Percentiles rank a stretch among this genome's conserved stretches.
Conservation (phyloP, 78 protist species). For the Capsaspora owczarzaki region DNA sequence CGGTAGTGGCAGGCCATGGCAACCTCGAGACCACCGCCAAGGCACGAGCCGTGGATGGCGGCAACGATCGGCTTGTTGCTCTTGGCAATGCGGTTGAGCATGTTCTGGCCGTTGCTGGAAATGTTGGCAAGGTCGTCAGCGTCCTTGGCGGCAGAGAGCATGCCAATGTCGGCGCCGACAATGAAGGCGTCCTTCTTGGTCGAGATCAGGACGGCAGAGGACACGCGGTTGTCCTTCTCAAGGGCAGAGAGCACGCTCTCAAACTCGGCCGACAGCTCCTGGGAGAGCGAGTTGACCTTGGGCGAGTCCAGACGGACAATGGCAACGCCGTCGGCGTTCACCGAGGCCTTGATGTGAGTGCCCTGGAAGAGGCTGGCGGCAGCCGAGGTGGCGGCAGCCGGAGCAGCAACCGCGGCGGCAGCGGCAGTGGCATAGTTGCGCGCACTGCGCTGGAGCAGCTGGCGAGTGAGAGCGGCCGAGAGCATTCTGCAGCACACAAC, state of each 20-base stretch:
- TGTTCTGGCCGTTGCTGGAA: neutral
- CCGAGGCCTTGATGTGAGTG: no score
- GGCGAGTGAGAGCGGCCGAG: no score
- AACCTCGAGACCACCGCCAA: slow-evolving; percentile 89
- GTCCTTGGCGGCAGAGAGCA: neutral
- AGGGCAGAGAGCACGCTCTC: neutral
- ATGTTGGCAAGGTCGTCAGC: neutral
- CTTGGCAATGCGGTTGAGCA: neutral
- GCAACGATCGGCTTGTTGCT: slow-evolving; percentile 71
- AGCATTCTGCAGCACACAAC: no score
- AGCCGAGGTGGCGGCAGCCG: no score
- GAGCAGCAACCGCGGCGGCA: no score
- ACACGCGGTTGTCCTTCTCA: neutral
- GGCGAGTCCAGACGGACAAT: no score
- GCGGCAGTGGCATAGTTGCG: no score
- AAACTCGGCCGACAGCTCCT: slow-evolving; percentile 17
- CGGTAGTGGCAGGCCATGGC: slow-evolving; percentile 81
- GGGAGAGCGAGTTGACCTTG: no score
- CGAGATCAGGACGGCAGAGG: slow-evolving; percentile 35
- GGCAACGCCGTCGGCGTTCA: no score
- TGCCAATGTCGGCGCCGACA: slow-evolving; percentile 46
- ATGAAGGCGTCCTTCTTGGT: slow-evolving; percentile 35
- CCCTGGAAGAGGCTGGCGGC: no score
- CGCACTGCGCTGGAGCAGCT: no score
- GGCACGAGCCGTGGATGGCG: slow-evolving; percentile 69